Evolutionary conservation across 306 rosid species (phyloP).

Genomic region (Vicia sativa): DNA sequence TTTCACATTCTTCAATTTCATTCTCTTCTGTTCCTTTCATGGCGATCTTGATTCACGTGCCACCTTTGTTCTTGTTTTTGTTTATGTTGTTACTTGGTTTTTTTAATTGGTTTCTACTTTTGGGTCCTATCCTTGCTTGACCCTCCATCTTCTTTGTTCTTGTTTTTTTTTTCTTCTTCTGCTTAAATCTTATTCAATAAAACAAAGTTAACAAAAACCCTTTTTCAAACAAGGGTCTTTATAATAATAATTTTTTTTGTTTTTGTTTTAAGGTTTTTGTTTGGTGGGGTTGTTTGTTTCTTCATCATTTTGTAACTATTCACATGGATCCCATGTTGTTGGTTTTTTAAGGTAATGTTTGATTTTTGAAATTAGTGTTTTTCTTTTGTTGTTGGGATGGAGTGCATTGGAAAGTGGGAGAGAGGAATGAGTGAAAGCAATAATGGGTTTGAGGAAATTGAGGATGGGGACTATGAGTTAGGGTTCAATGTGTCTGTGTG

Average conservation of each 20-base stretch:
- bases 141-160: neutral
- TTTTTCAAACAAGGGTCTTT: constrained; percentile 2
- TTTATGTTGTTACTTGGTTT: neutral
- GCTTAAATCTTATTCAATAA: neutral
- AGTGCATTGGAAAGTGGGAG: constrained; percentile 41
- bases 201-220: neutral
- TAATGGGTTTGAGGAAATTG: constrained; percentile 40
- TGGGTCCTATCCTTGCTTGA: constrained; percentile 12
- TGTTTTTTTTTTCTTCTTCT: neutral
- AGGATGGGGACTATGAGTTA: constrained; percentile 38
- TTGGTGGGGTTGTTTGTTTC: constrained; percentile 41
- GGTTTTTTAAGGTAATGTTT: constrained; percentile 35
- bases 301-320: constrained; percentile 26
- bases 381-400: constrained; percentile 36
- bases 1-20: constrained; percentile 26
- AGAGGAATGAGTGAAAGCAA: constrained; percentile 42
- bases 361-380: constrained; percentile 33
- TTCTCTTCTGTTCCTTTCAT: constrained; percentile 39
- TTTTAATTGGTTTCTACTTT: constrained; percentile 28
- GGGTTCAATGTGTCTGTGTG: constrained; percentile 51
- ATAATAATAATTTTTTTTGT: too few species aligned
- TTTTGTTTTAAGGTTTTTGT: neutral
- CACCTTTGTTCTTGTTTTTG: neutral
- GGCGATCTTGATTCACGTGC: constrained; percentile 55
- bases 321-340: constrained; percentile 34